Percentiles rank a stretch among this genome's conserved stretches.
phyloP scores from a whole-genome alignment of 345 rosid species.

The Capsella bursapastoris region DNA sequence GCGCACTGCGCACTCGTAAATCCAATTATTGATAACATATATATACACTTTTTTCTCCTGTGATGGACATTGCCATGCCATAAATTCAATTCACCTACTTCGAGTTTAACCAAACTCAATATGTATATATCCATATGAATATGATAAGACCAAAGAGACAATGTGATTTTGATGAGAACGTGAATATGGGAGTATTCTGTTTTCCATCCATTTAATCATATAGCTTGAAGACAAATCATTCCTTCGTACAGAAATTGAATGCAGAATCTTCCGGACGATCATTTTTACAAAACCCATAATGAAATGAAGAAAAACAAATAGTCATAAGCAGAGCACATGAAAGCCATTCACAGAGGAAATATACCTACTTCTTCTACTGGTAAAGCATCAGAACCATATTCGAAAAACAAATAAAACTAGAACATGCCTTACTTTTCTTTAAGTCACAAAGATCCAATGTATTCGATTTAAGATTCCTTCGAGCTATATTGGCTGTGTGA shows the following conservation, averaged over 20 bases:
- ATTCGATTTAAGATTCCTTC: no score
- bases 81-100: conserved; percentile 1
- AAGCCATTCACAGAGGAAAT: conserved; percentile 14
- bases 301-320: background rate
- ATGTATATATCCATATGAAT: no score
- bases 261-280: conserved; percentile 35
- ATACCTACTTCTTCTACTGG: background rate
- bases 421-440: no score
- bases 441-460: no score
- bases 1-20: conserved; percentile 34
- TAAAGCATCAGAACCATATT: no score
- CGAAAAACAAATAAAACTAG: no score
- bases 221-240: conserved; percentile 34
- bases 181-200: background rate
- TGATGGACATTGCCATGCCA: background rate
- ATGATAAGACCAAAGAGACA: no score
- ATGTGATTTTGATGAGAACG: no score
- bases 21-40: conserved; percentile 22
- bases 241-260: conserved; percentile 37
- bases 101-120: conserved; percentile 11
- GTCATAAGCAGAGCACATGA: conserved; percentile 34
- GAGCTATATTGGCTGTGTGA: no score
- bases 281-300: background rate
- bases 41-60: background rate
- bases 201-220: conserved; percentile 29